Evolutionary conservation across 1,139 yeast species (phyloP).

Genomic region (Hansenula sp.): DNA sequence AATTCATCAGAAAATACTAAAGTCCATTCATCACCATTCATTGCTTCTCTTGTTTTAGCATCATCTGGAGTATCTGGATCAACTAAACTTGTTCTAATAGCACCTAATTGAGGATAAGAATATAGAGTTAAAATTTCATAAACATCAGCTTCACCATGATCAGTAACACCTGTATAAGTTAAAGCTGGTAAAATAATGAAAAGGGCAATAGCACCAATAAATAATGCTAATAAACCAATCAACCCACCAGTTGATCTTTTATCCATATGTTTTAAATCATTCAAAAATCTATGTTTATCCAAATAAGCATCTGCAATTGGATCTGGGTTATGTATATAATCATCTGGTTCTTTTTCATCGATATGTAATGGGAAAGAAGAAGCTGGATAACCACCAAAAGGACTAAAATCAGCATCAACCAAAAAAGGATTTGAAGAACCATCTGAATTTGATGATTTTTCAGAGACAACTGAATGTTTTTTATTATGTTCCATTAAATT

Average conservation of each 20-base stretch:
- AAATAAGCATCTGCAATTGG: slow-evolving; percentile 82
- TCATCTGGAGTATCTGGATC: slow-evolving; percentile 76
- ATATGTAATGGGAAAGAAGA: slow-evolving; percentile 78
- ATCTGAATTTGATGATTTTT: slow-evolving; percentile 25
- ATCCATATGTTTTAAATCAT: slow-evolving; percentile 60
- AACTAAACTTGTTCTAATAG: slow-evolving; percentile 56
- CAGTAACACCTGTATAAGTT: slow-evolving; percentile 63
- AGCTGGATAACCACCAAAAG: slow-evolving; percentile 95
- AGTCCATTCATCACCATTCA: slow-evolving; percentile 59
- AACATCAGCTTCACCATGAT: slow-evolving; percentile 26
- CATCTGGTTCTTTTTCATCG: slow-evolving; percentile 91
- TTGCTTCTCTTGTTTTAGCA: slow-evolving; percentile 41
- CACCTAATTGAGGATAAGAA: slow-evolving; percentile 53
- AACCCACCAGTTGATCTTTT: slow-evolving; percentile 53
- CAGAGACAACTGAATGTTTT: slow-evolving; percentile 19
- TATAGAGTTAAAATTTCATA: slow-evolving; percentile 52
- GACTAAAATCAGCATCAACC: slow-evolving; percentile 54
- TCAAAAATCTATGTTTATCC: slow-evolving; percentile 56
- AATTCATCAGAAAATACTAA: slow-evolving; percentile 83
- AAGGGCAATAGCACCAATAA: slow-evolving; percentile 56
- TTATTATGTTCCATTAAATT: slow-evolving; percentile 14
- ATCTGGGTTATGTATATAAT: slow-evolving; percentile 88
- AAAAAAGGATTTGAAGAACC: slow-evolving; percentile 32
- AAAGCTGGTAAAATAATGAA: slow-evolving; percentile 72
- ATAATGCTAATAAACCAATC: slow-evolving; percentile 51